Evolutionary conservation across 2,329 filamentous ascomycete genomes (phyloP).

Genomic region (Trichoderma lentiforme): DNA sequence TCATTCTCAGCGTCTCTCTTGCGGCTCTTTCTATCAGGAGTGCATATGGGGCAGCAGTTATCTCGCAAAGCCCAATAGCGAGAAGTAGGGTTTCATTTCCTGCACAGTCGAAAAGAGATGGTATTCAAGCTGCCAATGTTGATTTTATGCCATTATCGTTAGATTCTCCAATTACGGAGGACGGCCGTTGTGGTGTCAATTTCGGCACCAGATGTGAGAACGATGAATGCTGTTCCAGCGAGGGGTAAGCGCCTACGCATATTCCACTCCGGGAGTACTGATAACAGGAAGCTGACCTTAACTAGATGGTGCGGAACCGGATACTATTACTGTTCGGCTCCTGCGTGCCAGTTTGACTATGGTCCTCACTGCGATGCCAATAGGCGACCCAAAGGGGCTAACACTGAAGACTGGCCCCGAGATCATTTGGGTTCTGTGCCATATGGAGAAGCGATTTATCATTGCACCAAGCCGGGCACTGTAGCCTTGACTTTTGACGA

Average conservation of each 20-base stretch:
- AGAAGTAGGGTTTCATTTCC: background rate
- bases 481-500: slow-evolving; percentile 48
- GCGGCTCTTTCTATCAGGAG: background rate
- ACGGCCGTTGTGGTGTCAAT: slow-evolving; percentile 44
- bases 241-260: slow-evolving; percentile 32
- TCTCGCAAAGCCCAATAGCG: background rate
- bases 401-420: slow-evolving; percentile 52
- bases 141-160: slow-evolving; percentile 10
- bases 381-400: slow-evolving; percentile 46
- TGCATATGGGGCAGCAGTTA: background rate
- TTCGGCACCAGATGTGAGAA: slow-evolving; percentile 33
- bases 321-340: slow-evolving; percentile 56
- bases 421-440: slow-evolving; percentile 50
- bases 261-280: background rate
- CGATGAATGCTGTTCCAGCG: slow-evolving; percentile 42
- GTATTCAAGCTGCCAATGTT: background rate
- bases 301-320: slow-evolving; percentile 53
- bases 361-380: slow-evolving; percentile 62
- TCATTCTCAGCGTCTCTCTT: background rate
- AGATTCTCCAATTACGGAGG: slow-evolving; percentile 18
- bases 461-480: slow-evolving; percentile 33
- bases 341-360: slow-evolving; percentile 59
- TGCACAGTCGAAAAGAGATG: background rate
- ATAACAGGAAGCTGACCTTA: too few species aligned
- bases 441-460: slow-evolving; percentile 53